These are phyloP conservation scores for Ophiosphaerella herpotricha DNA, from an alignment of 2,329 filamentous ascomycete genomes.

Conservation along the genomic window DNA sequence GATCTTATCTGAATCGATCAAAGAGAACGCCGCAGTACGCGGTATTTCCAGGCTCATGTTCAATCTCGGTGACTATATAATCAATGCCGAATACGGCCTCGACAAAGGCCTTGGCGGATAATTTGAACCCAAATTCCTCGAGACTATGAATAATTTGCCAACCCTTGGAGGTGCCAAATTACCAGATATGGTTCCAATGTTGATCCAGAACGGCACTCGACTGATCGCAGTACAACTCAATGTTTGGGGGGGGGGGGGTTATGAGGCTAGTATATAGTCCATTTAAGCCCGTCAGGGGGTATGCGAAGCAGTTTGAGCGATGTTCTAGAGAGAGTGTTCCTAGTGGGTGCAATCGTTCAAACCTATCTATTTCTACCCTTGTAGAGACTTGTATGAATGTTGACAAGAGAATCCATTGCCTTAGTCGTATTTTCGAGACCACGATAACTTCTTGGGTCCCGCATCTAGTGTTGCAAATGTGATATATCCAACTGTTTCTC, in stretches of 20 bases:
- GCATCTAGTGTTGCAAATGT: conserved; percentile 9
- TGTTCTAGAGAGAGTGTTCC: conserved; percentile 7
- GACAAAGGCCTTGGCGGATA: conserved; percentile 14
- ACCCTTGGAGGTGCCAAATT: conserved; percentile 28
- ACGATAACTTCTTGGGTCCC: conserved; percentile 1
- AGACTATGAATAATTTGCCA: conserved; percentile 26
- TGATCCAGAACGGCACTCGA: conserved; percentile 24
- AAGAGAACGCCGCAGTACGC: conserved; percentile 32
- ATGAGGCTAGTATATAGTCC: conserved; percentile 19
- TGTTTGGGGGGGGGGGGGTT: conserved; percentile 28
- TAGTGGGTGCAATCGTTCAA: conserved; percentile 2
- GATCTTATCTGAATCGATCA: conserved; percentile 34
- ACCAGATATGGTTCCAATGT: conserved; percentile 22
- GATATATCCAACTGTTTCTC: conserved; percentile 7
- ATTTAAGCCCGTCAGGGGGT: conserved; percentile 20
- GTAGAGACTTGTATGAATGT: too few species aligned
- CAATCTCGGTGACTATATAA: conserved; percentile 30
- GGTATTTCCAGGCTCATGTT: conserved; percentile 34
- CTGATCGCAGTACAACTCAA: conserved; percentile 31
- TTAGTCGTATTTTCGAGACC: conserved; percentile 11
- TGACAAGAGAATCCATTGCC: neutral
- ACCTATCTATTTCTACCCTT: too few species aligned
- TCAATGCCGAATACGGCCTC: conserved; percentile 28
- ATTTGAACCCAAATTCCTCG: conserved; percentile 21
- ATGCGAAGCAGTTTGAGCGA: conserved; percentile 22